phyloP scores from a whole-genome alignment of 768 basidiomycete genomes.

The Boletellus sp. region DNA sequence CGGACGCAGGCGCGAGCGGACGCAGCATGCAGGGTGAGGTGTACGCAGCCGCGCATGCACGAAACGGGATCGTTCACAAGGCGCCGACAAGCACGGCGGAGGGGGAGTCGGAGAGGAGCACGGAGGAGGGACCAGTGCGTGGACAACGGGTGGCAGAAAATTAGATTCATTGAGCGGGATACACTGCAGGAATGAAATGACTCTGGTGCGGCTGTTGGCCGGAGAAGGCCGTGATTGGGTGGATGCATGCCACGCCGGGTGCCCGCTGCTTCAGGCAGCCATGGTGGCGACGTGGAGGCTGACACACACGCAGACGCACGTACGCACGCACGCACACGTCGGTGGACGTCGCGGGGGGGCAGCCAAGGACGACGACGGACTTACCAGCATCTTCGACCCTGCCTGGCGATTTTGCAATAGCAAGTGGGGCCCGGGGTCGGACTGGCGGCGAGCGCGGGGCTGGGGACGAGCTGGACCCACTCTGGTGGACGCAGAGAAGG shows the following conservation, averaged over 20 bases:
- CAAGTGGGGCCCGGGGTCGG: not conserved
- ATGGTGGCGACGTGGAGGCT: no score
- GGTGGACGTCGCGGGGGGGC: no score
- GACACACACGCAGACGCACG: no score
- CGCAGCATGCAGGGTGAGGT: slow-evolving; percentile 1
- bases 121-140: slow-evolving; percentile 16
- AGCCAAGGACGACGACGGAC: not conserved
- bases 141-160: slow-evolving; percentile 29
- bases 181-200: slow-evolving; percentile 26
- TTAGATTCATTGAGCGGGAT: slow-evolving; percentile 25
- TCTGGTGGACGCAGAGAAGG: slow-evolving; percentile 43
- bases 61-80: not conserved
- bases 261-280: not conserved
- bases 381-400: slow-evolving; percentile 1
- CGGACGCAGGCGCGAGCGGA: not conserved
- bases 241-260: slow-evolving; percentile 23
- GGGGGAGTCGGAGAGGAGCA: slow-evolving; percentile 8
- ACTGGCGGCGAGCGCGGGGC: not conserved
- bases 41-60: slow-evolving; percentile 1
- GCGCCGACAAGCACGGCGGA: slow-evolving; percentile 21
- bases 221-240: slow-evolving; percentile 23
- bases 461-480: slow-evolving; percentile 38
- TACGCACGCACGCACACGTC: no score
- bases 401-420: not conserved
- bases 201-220: slow-evolving; percentile 12